Evolutionary conservation across 2,329 filamentous ascomycete species (phyloP).

Genomic region (Oidium heveae): DNA sequence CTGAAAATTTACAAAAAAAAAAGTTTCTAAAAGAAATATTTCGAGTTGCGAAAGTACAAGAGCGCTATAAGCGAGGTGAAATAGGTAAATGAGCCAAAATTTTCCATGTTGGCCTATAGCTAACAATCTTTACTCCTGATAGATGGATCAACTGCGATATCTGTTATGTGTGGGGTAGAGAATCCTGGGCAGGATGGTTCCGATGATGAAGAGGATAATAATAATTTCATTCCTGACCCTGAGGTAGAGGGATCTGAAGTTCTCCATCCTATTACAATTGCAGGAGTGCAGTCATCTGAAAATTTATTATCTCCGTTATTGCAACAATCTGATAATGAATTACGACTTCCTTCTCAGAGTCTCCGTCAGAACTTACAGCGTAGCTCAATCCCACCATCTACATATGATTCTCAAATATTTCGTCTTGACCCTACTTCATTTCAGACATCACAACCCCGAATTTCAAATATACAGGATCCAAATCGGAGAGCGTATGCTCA

Average conservation of each 20-base stretch:
- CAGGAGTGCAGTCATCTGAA: background rate
- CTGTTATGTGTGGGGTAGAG: slow-evolving; percentile 1
- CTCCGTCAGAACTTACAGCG: background rate
- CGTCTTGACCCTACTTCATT: background rate
- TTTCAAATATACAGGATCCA: background rate
- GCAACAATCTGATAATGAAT: slow-evolving; percentile 1
- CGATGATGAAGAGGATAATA: slow-evolving; percentile 1
- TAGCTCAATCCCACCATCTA: background rate
- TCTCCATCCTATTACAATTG: background rate
- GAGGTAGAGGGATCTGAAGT: background rate
- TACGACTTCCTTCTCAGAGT: background rate
- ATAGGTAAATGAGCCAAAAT: slow-evolving; percentile 23
- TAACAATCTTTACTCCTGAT: background rate
- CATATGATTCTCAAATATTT: background rate
- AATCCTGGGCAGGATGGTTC: background rate
- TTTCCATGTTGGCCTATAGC: background rate
- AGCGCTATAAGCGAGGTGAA: slow-evolving; percentile 28
- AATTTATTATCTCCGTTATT: background rate
- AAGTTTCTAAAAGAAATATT: slow-evolving; percentile 34
- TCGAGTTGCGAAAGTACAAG: slow-evolving; percentile 30
- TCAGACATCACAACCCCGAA: background rate
- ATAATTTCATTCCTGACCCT: background rate
- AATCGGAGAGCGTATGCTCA: background rate
- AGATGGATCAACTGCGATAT: slow-evolving; percentile 1
- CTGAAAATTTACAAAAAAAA: slow-evolving; percentile 27